phyloP scores from a whole-genome alignment of 2,329 filamentous ascomycete genomes.

The Dactylellina sp. region DNA sequence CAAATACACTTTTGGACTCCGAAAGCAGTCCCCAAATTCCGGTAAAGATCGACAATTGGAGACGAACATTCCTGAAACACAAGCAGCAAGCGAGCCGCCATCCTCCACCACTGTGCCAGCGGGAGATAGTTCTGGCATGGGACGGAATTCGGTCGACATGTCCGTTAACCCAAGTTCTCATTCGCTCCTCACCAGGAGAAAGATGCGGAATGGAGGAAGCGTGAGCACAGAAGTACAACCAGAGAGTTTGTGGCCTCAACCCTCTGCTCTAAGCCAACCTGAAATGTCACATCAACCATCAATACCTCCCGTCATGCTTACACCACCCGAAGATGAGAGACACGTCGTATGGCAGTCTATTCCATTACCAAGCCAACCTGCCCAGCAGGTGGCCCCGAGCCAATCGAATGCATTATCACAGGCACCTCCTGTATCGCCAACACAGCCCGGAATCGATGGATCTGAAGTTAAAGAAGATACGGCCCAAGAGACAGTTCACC shows the following conservation, averaged over 20 bases:
- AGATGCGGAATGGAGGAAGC: constrained; percentile 43
- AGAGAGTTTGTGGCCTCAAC: constrained; percentile 30
- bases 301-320: constrained; percentile 47
- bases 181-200: constrained; percentile 54
- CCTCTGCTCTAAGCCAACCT: constrained; percentile 29
- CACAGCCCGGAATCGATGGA: constrained; percentile 19
- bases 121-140: constrained; percentile 25
- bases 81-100: constrained; percentile 9
- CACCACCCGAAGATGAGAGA: constrained; percentile 46
- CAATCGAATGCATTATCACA: constrained; percentile 29
- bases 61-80: constrained; percentile 19
- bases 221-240: constrained; percentile 41
- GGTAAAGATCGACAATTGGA: constrained; percentile 28
- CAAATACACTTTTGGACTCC: constrained; percentile 26
- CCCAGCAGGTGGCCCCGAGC: background rate
- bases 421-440: constrained; percentile 15
- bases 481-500: constrained; percentile 1
- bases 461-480: constrained; percentile 26
- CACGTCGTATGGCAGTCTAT: constrained; percentile 41
- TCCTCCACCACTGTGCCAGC: constrained; percentile 12
- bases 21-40: constrained; percentile 26
- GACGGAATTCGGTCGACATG: constrained; percentile 32
- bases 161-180: constrained; percentile 30
- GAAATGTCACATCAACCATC: constrained; percentile 36
- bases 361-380: constrained; percentile 17